Evolutionary conservation across 352 stramenopile species (phyloP), one percentile per base, ranked within the genome.

Genomic region (Phytophthora syringae): DNA sequence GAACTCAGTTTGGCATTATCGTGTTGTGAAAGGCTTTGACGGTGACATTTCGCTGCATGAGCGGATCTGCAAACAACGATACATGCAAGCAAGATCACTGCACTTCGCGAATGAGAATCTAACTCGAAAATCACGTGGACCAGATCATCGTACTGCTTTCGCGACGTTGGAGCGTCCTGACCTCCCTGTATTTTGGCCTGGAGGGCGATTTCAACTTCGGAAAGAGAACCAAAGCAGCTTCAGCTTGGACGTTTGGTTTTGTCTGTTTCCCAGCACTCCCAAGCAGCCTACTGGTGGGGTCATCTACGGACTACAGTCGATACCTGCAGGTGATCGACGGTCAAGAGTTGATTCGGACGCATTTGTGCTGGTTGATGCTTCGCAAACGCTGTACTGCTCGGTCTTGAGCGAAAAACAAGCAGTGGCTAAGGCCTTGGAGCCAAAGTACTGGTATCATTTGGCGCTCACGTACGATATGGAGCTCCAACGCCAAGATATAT

Each of bases 231-330:
- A 43, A 5, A 13, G 59, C 18, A 58, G 22, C 12, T 49, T 70
- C 18, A 70, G 61, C 49, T 34, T 64, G 21, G 61, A 70, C 24
- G 30, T 58, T 5, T 64, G 52, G 53, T 55, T 70, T 40, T 60
- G 61, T 25, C 22, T 64, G 7, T 36, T 60, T 40, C 52, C 47
- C 5, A 52, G 16, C 18, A 52, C 28, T 5, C 22, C 28, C 5
- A 16, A 34, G 5, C 5, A 36, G 13, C 30, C 20, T 45, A 7
- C 28, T 6, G 61, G 61, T 13, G 61, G 61, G 16, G 37, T 69
- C 0, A 43, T 69, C 9, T 60, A 59, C 30, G 61, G 48, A 0
- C 40, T 60, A 18, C 61, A 70, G 39, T 25, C 18, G 13, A 47
- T 32, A n/a, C 54, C 39, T 11, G 34, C 36, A 15, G 24, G 24